phyloP scores from a whole-genome alignment of 352 stramenopile genomes.

The Poterioochromonas sp. region DNA sequence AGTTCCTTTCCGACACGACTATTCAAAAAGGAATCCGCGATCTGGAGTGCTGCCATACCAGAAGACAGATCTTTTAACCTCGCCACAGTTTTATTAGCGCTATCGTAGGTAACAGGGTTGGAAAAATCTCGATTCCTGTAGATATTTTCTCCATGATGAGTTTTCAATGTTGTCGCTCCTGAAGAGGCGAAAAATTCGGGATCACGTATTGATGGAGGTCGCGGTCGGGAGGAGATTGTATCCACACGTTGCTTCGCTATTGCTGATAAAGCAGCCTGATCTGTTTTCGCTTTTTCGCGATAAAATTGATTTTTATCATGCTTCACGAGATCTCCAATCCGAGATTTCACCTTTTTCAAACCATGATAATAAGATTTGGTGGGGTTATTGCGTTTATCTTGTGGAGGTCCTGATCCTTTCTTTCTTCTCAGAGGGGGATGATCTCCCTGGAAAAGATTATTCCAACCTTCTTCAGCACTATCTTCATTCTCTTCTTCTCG shows the following conservation, averaged over 20 bases:
- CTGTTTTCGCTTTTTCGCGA: not conserved
- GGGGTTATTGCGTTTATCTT: not conserved
- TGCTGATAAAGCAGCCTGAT: not conserved
- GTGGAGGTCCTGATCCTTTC: not conserved
- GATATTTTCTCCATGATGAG: no score
- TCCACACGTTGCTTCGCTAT: not conserved
- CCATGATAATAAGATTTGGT: not conserved
- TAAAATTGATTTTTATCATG: not conserved
- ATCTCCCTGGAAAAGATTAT: no score
- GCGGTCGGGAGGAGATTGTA: not conserved
- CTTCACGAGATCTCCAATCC: not conserved
- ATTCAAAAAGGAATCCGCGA: slow-evolving; percentile 24
- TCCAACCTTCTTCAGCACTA: no score
- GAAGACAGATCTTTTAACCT: not conserved
- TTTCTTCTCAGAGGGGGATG: no score
- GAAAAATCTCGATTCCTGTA: no score
- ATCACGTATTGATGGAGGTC: not conserved
- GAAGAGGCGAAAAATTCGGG: not conserved
- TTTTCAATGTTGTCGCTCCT: not conserved
- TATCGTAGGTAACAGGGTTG: no score
- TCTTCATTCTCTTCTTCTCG: not conserved
- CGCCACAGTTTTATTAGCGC: not conserved
- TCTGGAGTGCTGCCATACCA: not conserved
- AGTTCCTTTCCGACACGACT: not conserved
- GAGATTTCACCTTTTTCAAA: not conserved